A percentile compares a stretch with the other conserved stretches of the same genome.
These are phyloP conservation scores for Metarhizium sp. DNA, from an alignment of 2,329 filamentous ascomycete genomes.

Conservation along the genomic window DNA sequence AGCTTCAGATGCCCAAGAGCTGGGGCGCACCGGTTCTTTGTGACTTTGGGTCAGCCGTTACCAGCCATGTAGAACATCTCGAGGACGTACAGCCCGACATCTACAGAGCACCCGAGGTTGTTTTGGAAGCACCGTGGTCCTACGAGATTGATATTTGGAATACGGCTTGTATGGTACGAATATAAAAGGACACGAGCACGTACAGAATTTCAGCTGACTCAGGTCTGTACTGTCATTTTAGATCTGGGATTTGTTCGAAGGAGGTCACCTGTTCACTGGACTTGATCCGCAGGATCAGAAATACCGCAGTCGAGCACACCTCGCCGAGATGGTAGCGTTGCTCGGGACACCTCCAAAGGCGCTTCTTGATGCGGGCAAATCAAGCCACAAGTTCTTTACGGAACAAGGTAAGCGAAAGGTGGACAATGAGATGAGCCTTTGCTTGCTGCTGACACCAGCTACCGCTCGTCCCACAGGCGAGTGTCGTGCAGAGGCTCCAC, in stretches of 20 bases:
- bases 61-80: constrained; percentile 17
- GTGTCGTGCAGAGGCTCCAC: too few relatives aligned
- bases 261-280: constrained; percentile 31
- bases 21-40: constrained; percentile 30
- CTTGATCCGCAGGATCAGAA: constrained; percentile 25
- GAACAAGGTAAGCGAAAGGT: too few relatives aligned
- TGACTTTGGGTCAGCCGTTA: constrained; percentile 38
- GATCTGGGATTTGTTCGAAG: constrained; percentile 42
- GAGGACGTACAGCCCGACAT: constrained; percentile 31
- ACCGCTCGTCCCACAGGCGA: too few relatives aligned
- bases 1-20: constrained; percentile 23
- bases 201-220: not conserved
- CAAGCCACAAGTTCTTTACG: constrained; percentile 26
- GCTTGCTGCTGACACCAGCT: too few relatives aligned
- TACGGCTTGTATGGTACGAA: constrained; percentile 35
- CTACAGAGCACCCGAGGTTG: constrained; percentile 36
- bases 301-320: constrained; percentile 34
- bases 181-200: too few relatives aligned
- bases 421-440: too few relatives aligned
- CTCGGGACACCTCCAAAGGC: constrained; percentile 31
- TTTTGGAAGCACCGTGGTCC: constrained; percentile 34
- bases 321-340: constrained; percentile 37
- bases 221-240: constrained; percentile 11
- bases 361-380: constrained; percentile 22
- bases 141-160: constrained; percentile 44